Evolutionary conservation across 768 basidiomycete genomes (phyloP), one percentile per base, ranked within the genome.

Genomic region (Mycena belliarum): DNA sequence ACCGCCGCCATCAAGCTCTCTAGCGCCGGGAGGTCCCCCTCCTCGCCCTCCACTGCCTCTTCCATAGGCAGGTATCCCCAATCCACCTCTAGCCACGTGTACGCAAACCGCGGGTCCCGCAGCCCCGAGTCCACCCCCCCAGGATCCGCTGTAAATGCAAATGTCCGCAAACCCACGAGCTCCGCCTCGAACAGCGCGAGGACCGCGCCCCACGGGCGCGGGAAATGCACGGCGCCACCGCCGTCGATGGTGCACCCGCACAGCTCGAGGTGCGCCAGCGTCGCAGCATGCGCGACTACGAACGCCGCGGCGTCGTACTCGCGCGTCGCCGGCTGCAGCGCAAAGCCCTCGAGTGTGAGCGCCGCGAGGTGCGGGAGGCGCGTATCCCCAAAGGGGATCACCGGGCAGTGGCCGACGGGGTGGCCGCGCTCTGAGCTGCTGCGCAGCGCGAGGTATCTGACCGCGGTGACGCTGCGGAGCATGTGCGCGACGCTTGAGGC

Each of bases 1-100:
- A 54, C 37, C 54, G 38, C 48, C 47, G 81, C 80, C 11, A 81
- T 76, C 25, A 52, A 10, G 15, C 51, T 60, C 42, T 55, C 49
- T 4, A 60, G 53, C 20, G 49, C 42, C 2, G 33, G 24, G 14
- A 45, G 12, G 21, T 57, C 55, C 25, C 16, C 16, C 3, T 26
- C 42, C 33, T 24, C 41, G 14, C 24, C 25, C 12, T 16, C 4
- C 29, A 51, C 32, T 33, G n/a, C 32, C 28, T 38, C 33, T 1
- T 37, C n/a, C 12, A n/a, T 23, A 15, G 18, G 15, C 35, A 45
- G 18, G 43, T 44, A 57, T 11, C 25, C 49, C 5, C 4, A 38
- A 15, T 33, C 43, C 1, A 15, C 8, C 9, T 35, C 33, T 32
- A 45, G n/a, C 7, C 25, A 11, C 11, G 49, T 57, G 26, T 57